These are phyloP conservation scores for Penicillium antarcticum DNA, from an alignment of 495 filamentous ascomycete genomes.

Conservation along the genomic window DNA sequence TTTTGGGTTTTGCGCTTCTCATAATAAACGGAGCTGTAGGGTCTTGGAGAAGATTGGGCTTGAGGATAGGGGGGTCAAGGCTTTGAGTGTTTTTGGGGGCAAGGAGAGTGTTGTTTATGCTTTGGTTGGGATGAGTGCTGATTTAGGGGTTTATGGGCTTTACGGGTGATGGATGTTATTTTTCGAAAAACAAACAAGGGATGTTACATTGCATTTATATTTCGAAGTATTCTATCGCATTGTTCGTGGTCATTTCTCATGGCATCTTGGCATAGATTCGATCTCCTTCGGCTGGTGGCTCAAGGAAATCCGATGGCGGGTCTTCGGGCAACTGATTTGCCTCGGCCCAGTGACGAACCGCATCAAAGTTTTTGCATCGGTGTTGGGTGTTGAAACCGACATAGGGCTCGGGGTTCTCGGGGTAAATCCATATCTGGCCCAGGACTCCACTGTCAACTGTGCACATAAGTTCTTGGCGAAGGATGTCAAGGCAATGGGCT, in stretches of 20 bases:
- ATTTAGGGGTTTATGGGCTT: slow-evolving; percentile 25
- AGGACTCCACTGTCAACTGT: slow-evolving; percentile 48
- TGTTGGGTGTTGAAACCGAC: slow-evolving; percentile 56
- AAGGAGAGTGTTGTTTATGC: slow-evolving; percentile 24
- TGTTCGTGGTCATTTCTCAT: slow-evolving; percentile 7
- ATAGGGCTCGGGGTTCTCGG: slow-evolving; percentile 39
- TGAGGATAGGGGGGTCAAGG: slow-evolving; percentile 19
- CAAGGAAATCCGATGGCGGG: slow-evolving; percentile 38
- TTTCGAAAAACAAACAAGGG: too few relatives aligned
- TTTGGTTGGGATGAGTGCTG: slow-evolving; percentile 21
- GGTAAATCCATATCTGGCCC: slow-evolving; percentile 52
- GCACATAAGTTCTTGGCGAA: slow-evolving; percentile 57
- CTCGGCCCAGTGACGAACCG: slow-evolving; percentile 48
- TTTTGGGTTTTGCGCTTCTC: slow-evolving; percentile 21
- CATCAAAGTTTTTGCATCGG: slow-evolving; percentile 54
- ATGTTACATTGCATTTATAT: too few relatives aligned
- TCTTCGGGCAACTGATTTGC: slow-evolving; percentile 41
- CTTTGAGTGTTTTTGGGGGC: slow-evolving; percentile 26
- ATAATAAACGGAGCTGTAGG: slow-evolving; percentile 21
- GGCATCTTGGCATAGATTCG: slow-evolving; percentile 37
- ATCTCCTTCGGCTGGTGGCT: slow-evolving; percentile 35
- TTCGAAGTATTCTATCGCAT: too few relatives aligned
- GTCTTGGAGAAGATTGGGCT: slow-evolving; percentile 35
- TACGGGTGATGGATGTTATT: background rate
- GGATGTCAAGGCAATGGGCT: slow-evolving; percentile 54